Base-by-base conservation (phyloP, 305 asterid species). In the Stenogyne calaminthoides region DNA sequence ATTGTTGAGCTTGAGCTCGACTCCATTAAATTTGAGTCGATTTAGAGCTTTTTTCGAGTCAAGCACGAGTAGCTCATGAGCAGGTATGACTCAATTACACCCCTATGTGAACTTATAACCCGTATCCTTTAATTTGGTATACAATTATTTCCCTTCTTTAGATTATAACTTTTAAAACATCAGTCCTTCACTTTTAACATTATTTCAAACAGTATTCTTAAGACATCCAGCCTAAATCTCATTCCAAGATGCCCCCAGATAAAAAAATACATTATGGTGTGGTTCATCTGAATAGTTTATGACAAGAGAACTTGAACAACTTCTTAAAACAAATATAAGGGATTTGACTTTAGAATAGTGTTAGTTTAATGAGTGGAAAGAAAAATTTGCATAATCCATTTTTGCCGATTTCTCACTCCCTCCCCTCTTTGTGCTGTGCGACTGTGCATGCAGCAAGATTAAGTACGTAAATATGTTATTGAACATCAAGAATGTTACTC, bases 401-500 rank as follows among this genome's bases (percentile, higher is more conserved):
- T 58, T 12, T 32, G 6, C 4, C 1, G 6, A 32, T 32, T 32
- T 32, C 36, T 32, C 36, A 6, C 6, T 47, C 42, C 16, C 25
- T 14, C 68, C 57, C 61, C 27, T 25, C 22, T 57, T n/a, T 25
- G 3, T 32, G 9, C 18, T 25, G 3, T 32, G 9, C 18, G 10
- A 40, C 16, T 42, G n/a, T 25, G 37, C 64, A 10, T n/a, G 19
- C 52, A 15, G 37, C 61, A 22, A 54, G 25, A 65, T 15, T 66
- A 44, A 63, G 63, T 25, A 54, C n/a, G 42, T 22, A 60, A 2
- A 19, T n/a, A 15, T 60, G 55, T 68, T 37, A 62, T 16, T 46
- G 16, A 73, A 73, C 46, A 62, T 67, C 47, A 60, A 20, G 40
- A 78, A 40, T 74, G 32, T 11, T 29, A 69, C 60, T 66, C 60